These are phyloP conservation scores for Calonectria leucothoes DNA, from an alignment of 2,329 filamentous ascomycete genomes.

Conservation along the genomic window DNA sequence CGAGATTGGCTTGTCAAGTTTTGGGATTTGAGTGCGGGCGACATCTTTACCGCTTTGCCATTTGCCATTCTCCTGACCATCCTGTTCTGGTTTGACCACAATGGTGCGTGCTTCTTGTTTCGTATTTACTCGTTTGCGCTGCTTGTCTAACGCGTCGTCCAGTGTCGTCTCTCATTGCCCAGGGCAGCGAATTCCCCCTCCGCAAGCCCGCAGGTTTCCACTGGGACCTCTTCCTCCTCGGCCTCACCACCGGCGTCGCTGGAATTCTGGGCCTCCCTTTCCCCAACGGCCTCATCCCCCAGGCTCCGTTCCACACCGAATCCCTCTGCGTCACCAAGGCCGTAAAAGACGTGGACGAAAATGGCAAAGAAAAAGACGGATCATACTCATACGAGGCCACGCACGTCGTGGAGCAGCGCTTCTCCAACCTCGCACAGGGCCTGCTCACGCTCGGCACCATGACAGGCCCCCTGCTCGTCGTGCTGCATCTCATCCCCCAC, in stretches of 20 bases:
- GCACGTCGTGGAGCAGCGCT: slow-evolving; percentile 81
- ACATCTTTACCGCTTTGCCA: slow-evolving; percentile 87
- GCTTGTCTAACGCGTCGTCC: neutral
- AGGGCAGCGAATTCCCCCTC: slow-evolving; percentile 85
- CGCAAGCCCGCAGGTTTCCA: slow-evolving; percentile 86
- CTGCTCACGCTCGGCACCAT: slow-evolving; percentile 83
- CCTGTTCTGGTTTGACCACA: slow-evolving; percentile 91
- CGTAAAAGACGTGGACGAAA: slow-evolving; percentile 64
- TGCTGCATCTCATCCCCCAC: slow-evolving; percentile 82
- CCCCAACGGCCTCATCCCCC: slow-evolving; percentile 85
- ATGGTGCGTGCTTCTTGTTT: slow-evolving; percentile 62
- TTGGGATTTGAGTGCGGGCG: slow-evolving; percentile 78
- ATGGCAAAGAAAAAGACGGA: slow-evolving; percentile 63
- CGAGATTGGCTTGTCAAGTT: slow-evolving; percentile 84
- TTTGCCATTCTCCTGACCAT: slow-evolving; percentile 87
- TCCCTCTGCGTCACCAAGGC: slow-evolving; percentile 78
- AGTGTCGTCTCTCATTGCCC: slow-evolving; percentile 86
- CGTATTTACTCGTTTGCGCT: neutral
- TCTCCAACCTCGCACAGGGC: slow-evolving; percentile 83
- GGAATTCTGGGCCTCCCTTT: slow-evolving; percentile 83
- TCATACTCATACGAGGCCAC: slow-evolving; percentile 63
- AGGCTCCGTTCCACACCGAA: slow-evolving; percentile 85
- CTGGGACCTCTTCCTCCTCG: slow-evolving; percentile 86
- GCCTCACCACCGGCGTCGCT: slow-evolving; percentile 79
- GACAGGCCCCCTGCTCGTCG: slow-evolving; percentile 78